A percentile compares a stretch with the other conserved stretches of the same genome.
Evolutionary conservation across 345 rosid species (phyloP).

Genomic region (Hevea brasiliensis): DNA sequence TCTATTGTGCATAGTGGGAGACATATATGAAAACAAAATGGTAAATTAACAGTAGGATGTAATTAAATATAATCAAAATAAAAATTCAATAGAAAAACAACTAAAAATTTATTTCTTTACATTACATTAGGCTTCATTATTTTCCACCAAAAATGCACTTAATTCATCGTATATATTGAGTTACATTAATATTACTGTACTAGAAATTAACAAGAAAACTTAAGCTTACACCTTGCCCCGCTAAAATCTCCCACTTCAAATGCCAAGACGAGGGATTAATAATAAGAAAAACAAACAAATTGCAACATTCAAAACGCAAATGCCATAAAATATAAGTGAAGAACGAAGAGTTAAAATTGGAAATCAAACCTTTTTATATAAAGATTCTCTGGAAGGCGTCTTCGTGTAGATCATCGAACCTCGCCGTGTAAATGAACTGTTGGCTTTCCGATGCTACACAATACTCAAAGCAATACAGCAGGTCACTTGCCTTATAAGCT

Average conservation of each 20-base stretch:
- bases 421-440: conserved; percentile 79
- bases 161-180: too few species aligned
- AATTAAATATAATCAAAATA: too few species aligned
- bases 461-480: not conserved
- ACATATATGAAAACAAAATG: too few species aligned
- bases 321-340: not conserved
- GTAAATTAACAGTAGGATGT: too few species aligned
- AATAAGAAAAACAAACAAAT: not conserved
- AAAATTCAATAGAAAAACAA: too few species aligned
- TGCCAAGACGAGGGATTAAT: not conserved
- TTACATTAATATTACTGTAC: too few species aligned
- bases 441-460: conserved; percentile 70
- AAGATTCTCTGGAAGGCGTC: conserved; percentile 86
- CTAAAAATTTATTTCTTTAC: too few species aligned
- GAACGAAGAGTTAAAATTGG: not conserved
- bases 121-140: too few species aligned
- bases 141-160: too few species aligned
- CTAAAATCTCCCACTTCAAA: not conserved
- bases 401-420: conserved; percentile 87
- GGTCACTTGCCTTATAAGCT: not conserved
- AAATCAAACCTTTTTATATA: conserved; percentile 48
- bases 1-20: too few species aligned
- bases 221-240: not conserved
- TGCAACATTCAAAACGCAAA: not conserved
- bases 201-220: not conserved